These are phyloP conservation scores for Verticillium klebahnii DNA, from an alignment of 2,329 filamentous ascomycete species.

Conservation along the genomic window DNA sequence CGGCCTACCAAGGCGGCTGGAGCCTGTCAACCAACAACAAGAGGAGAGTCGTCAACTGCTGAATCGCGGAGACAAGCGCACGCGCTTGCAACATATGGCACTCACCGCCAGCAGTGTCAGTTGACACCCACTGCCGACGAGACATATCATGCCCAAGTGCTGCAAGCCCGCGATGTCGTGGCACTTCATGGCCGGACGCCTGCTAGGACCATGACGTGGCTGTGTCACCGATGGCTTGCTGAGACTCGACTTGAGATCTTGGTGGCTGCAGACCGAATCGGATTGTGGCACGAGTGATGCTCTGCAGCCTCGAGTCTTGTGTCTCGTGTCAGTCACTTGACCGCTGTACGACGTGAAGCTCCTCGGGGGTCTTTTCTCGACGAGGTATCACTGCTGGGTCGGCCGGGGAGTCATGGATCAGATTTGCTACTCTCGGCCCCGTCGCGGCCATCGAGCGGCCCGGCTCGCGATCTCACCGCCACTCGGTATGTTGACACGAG, in stretches of 20 bases:
- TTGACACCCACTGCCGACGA: neutral
- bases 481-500: neutral
- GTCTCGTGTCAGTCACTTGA: neutral
- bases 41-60: neutral
- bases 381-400: neutral
- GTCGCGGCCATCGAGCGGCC: neutral
- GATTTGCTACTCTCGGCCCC: neutral
- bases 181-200: neutral
- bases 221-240: neutral
- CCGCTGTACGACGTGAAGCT: neutral
- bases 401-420: no score
- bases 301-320: neutral
- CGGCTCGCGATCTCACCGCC: neutral
- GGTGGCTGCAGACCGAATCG: neutral
- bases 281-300: neutral
- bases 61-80: neutral
- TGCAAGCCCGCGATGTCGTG: neutral
- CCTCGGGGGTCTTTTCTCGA: neutral
- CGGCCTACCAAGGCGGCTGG: neutral
- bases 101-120: neutral
- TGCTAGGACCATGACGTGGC: neutral
- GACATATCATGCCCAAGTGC: neutral
- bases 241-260: neutral
- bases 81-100: neutral
- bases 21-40: neutral